These are phyloP conservation scores for Sarcocystis neurona DNA, from an alignment of 169 alveolate genomes.

Conservation along the genomic window DNA sequence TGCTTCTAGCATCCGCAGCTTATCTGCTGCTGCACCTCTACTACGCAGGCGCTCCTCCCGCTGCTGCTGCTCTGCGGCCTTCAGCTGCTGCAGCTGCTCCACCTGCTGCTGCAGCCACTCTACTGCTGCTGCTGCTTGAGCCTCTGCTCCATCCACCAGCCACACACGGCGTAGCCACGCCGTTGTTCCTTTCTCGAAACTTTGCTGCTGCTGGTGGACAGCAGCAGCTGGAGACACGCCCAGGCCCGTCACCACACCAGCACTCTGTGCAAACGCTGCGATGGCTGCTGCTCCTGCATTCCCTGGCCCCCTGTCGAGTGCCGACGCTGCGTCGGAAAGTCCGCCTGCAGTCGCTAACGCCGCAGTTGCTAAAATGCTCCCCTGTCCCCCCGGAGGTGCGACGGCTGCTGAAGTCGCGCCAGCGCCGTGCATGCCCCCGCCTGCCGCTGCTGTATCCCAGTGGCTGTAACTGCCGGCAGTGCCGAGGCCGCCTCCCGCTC, in stretches of 20 bases:
- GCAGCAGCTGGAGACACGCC: too few relatives aligned
- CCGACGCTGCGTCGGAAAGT: neutral
- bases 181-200: neutral
- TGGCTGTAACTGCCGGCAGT: too few relatives aligned
- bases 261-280: too few relatives aligned
- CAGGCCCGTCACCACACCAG: too few relatives aligned
- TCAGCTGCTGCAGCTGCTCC: neutral
- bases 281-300: too few relatives aligned
- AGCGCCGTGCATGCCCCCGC: too few relatives aligned
- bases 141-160: neutral
- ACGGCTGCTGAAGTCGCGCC: too few relatives aligned
- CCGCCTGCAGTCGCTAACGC: neutral
- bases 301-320: neutral
- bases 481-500: too few relatives aligned
- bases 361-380: too few relatives aligned
- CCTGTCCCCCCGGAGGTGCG: too few relatives aligned
- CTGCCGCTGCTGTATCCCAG: too few relatives aligned
- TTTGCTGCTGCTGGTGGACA: neutral
- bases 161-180: constrained; percentile 10
- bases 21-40: neutral
- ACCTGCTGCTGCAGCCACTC: neutral
- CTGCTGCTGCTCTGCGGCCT: neutral
- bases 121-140: neutral
- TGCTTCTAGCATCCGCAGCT: neutral
- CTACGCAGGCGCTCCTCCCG: neutral